Conservation (phyloP, 352 stramenopile genomes). For the Pythium aphanidermatum region DNA sequence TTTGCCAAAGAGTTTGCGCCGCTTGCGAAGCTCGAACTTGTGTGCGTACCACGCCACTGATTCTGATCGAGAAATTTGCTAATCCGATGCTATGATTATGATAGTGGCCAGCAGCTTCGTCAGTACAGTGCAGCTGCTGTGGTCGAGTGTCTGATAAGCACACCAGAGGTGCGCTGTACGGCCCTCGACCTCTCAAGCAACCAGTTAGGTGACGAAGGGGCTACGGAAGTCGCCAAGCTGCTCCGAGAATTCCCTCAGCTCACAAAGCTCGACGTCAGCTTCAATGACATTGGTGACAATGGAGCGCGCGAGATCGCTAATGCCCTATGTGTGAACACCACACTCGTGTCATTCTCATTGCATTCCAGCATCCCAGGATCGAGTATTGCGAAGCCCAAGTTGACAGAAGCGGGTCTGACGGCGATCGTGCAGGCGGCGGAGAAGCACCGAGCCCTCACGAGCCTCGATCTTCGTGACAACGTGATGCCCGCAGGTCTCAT, state of each 20-base stretch:
- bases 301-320: slow-evolving; percentile 36
- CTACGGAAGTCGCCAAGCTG: slow-evolving; percentile 32
- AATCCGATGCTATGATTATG: neutral
- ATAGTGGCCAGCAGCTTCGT: slow-evolving; percentile 32
- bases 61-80: too few relatives aligned
- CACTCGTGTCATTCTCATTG: slow-evolving; percentile 37
- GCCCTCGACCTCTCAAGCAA: slow-evolving; percentile 48
- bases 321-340: slow-evolving; percentile 34
- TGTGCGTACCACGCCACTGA: slow-evolving; percentile 19
- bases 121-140: slow-evolving; percentile 48
- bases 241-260: slow-evolving; percentile 29
- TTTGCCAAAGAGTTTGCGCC: slow-evolving; percentile 36
- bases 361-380: slow-evolving; percentile 40
- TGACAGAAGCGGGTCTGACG: slow-evolving; percentile 38
- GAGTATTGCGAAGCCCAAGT: slow-evolving; percentile 14
- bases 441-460: slow-evolving; percentile 27
- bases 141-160: slow-evolving; percentile 27
- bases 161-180: slow-evolving; percentile 18
- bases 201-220: slow-evolving; percentile 49
- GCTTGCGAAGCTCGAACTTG: slow-evolving; percentile 31
- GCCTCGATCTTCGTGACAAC: slow-evolving; percentile 52
- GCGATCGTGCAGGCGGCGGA: slow-evolving; percentile 30
- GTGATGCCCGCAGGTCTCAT: slow-evolving; percentile 24
- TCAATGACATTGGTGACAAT: slow-evolving; percentile 63
- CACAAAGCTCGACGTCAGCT: slow-evolving; percentile 52